Conservation (phyloP, 1,284 basidiomycete species). For the Takashimella koratensis region DNA sequence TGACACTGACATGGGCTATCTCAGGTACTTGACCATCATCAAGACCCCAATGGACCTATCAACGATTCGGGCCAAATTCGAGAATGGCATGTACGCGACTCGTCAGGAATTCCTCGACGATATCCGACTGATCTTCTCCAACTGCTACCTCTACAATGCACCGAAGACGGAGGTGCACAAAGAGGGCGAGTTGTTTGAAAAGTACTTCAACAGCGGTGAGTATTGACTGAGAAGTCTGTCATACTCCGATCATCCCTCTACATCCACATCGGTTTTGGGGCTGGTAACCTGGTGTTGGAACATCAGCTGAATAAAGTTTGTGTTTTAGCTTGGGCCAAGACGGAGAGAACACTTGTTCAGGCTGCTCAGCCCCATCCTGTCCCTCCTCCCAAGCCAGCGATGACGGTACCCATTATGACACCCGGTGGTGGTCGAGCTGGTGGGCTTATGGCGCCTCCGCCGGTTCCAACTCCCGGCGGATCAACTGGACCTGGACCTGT, state of each 20-base stretch:
- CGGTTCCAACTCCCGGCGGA: slow-evolving; percentile 1
- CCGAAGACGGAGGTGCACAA: slow-evolving; percentile 69
- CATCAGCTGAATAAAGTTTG: no score
- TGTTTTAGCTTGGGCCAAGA: slow-evolving; percentile 34
- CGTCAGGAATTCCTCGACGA: slow-evolving; percentile 81
- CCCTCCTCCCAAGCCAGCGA: slow-evolving; percentile 9
- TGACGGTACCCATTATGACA: slow-evolving; percentile 1
- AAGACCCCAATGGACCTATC: slow-evolving; percentile 92
- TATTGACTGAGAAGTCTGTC: no score
- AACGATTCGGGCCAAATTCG: slow-evolving; percentile 82
- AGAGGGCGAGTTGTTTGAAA: slow-evolving; percentile 71
- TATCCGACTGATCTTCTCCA: slow-evolving; percentile 80
- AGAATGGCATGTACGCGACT: slow-evolving; percentile 74
- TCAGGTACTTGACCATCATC: slow-evolving; percentile 86
- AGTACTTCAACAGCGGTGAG: slow-evolving; percentile 79
- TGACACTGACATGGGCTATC: no score
- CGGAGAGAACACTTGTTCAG: slow-evolving; percentile 33
- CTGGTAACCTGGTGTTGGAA: no score
- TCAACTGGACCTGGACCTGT: slow-evolving; percentile 3
- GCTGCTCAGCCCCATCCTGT: slow-evolving; percentile 1
- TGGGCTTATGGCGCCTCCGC: slow-evolving; percentile 17
- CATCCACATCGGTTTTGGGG: no score
- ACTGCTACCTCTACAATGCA: slow-evolving; percentile 83
- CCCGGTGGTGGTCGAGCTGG: slow-evolving; percentile 1
- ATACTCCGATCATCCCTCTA: no score